A percentile compares a stretch with the other conserved stretches of the same genome.
These are phyloP conservation scores for Haematococcus sp. DNA, from an alignment of 139 green algal genomes.

Conservation along the genomic window DNA sequence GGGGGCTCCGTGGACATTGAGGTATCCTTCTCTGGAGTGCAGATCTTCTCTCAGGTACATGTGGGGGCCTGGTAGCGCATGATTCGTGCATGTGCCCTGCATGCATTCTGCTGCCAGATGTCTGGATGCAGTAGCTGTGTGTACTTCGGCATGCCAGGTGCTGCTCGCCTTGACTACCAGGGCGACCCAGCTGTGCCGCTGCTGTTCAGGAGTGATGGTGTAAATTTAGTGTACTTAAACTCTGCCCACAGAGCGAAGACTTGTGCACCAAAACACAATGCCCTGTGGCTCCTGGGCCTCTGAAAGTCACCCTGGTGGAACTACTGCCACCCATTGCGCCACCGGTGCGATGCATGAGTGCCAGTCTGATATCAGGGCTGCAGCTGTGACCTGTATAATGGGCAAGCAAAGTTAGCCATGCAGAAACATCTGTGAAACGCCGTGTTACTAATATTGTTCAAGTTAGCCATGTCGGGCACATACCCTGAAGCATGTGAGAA, in stretches of 20 bases:
- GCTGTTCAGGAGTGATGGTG: neutral
- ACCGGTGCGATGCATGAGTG: slow-evolving; percentile 25
- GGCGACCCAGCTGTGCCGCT: too few species aligned
- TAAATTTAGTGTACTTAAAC: neutral
- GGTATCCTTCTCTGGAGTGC: slow-evolving; percentile 37
- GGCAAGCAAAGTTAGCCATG: too few species aligned
- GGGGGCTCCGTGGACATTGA: slow-evolving; percentile 38
- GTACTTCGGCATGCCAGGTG: too few species aligned
- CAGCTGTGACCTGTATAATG: too few species aligned
- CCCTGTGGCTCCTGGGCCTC: slow-evolving; percentile 29
- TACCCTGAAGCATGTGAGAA: too few species aligned
- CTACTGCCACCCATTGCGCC: slow-evolving; percentile 53
- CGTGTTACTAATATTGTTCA: too few species aligned
- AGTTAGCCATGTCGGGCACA: too few species aligned
- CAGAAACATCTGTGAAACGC: too few species aligned
- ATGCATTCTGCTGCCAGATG: too few species aligned
- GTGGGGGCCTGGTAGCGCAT: neutral
- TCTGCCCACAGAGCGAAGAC: slow-evolving; percentile 20
- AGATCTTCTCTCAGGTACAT: slow-evolving; percentile 29
- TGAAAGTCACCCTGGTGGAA: slow-evolving; percentile 37
- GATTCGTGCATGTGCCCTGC: neutral
- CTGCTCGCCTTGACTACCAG: too few species aligned
- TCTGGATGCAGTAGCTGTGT: neutral
- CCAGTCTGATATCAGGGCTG: neutral
- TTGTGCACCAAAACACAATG: slow-evolving; percentile 52